phyloP scores from a whole-genome alignment of 495 filamentous ascomycete genomes.

The Penicillium argentinense region DNA sequence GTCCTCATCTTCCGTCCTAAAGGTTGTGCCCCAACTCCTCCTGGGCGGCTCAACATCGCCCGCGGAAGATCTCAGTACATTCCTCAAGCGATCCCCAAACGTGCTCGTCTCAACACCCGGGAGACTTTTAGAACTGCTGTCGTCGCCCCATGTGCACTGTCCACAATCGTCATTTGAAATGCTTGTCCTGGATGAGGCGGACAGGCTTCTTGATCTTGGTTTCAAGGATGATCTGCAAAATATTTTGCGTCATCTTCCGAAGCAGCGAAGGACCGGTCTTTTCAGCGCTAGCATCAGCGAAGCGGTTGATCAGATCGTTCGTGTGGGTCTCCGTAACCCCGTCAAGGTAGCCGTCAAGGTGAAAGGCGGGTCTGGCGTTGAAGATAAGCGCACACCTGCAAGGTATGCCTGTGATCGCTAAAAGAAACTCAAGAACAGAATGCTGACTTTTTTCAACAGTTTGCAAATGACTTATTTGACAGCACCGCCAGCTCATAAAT shows the following conservation, averaged over 20 bases:
- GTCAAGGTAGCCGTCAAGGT: slow-evolving; percentile 93
- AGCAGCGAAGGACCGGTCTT: slow-evolving; percentile 88
- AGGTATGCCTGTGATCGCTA: slow-evolving; percentile 32
- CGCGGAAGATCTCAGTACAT: slow-evolving; percentile 78
- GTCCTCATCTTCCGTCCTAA: slow-evolving; percentile 47
- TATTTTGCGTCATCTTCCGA: slow-evolving; percentile 82
- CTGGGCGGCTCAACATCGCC: slow-evolving; percentile 83
- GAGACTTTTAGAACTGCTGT: slow-evolving; percentile 81
- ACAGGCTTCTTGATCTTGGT: slow-evolving; percentile 88
- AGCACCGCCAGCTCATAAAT: slow-evolving; percentile 70
- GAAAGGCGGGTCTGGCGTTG: slow-evolving; percentile 67
- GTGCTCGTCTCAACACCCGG: slow-evolving; percentile 87
- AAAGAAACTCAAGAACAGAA: no score
- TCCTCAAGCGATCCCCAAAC: slow-evolving; percentile 79
- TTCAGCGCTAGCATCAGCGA: slow-evolving; percentile 94
- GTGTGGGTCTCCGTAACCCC: slow-evolving; percentile 88
- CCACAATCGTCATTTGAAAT: slow-evolving; percentile 86
- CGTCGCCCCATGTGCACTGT: slow-evolving; percentile 87
- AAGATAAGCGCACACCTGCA: slow-evolving; percentile 86
- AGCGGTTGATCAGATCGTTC: slow-evolving; percentile 86
- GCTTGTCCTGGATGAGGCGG: slow-evolving; percentile 91
- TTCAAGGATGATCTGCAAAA: slow-evolving; percentile 88
- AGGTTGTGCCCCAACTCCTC: slow-evolving; percentile 80
- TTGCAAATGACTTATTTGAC: slow-evolving; percentile 89
- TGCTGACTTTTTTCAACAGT: slow-evolving; percentile 28